Evolutionary conservation across 768 basidiomycete genomes (phyloP), one percentile per base, ranked within the genome.

Genomic region (Tubosaeta brunneosetosa): DNA sequence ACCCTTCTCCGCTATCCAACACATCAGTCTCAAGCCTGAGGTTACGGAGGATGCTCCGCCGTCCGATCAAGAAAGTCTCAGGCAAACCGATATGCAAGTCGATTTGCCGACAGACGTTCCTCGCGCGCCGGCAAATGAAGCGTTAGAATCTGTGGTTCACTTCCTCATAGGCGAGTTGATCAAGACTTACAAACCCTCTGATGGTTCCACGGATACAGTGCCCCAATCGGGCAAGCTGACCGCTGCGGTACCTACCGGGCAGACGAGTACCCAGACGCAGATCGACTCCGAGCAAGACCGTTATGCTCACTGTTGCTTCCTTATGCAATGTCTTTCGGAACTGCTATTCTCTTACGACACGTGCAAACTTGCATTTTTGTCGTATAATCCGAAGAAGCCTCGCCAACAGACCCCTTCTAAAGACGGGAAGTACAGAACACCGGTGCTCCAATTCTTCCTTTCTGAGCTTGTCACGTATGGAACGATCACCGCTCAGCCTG

Each of bases 301-400:
- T 17, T 71, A 72, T 50, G 75, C 71, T 69, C 90, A 88, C 61
- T 74, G 80, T 14, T 88, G 85, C 62, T 92, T 94, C 77, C 71
- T 92, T 56, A 91, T 94, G 87, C 90, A 94, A 65, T 88, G 85
- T 58, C 74, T 97, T 43, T 91, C 93, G 3, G 97, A 99, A 71
- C 74, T 98, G 10, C 71, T 97, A 12, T 91, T 95, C 55, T 97
- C 93, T 12, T 99, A 98, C 61, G 87, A 93, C 59, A 69, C 83
- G 6, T 94, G 92, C 82, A 99, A 98, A 69, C 66, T 84, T 25
- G 84, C 88, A 6, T 92, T 99, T 70, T 67, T 97, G 48, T 86
- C 89, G 0, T 92, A 82, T 61, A 81, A 83, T 0, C 77, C 83
- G 4, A 88, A 85, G 71, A 80, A 76, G 58, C 65, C 67, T 31